Conservation (phyloP, 1,284 basidiomycete genomes). For the Moesziomyces sp. region DNA sequence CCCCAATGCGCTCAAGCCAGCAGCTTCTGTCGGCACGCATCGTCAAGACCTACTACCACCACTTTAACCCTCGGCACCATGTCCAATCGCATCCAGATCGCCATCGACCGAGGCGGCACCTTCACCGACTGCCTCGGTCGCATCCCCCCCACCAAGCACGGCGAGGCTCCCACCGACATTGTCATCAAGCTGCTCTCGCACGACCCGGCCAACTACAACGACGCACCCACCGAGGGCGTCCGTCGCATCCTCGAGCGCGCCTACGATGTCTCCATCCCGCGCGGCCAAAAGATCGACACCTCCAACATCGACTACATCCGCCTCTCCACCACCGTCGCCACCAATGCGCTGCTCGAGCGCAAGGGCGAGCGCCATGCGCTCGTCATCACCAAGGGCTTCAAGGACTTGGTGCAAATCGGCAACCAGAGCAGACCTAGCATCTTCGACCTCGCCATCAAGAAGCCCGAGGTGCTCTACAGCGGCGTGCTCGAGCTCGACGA, state of each 20-base stretch:
- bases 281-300: constrained; percentile 78
- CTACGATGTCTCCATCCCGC: constrained; percentile 76
- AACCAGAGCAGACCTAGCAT: constrained; percentile 90
- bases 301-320: constrained; percentile 92
- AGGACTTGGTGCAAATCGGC: constrained; percentile 87
- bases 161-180: constrained; percentile 56
- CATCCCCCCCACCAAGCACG: constrained; percentile 28
- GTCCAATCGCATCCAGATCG: constrained; percentile 53
- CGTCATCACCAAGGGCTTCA: constrained; percentile 90
- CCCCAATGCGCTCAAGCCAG: neutral
- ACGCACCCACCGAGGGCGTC: constrained; percentile 95
- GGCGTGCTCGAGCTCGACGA: constrained; percentile 89
- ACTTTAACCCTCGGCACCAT: constrained; percentile 12
- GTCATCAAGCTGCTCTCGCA: constrained; percentile 69
- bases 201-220: constrained; percentile 80
- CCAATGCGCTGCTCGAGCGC: constrained; percentile 92
- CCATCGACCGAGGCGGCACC: constrained; percentile 66
- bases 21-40: neutral
- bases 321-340: constrained; percentile 93
- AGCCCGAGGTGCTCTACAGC: constrained; percentile 81
- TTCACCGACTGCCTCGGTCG: constrained; percentile 65
- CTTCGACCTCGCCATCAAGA: constrained; percentile 70
- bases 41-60: neutral
- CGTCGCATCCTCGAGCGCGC: constrained; percentile 86
- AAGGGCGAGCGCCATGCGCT: constrained; percentile 92